Evolutionary conservation across 805 yeast species (phyloP), one percentile per base, ranked within the genome.

Genomic region (Hanseniaspora meyeri): DNA sequence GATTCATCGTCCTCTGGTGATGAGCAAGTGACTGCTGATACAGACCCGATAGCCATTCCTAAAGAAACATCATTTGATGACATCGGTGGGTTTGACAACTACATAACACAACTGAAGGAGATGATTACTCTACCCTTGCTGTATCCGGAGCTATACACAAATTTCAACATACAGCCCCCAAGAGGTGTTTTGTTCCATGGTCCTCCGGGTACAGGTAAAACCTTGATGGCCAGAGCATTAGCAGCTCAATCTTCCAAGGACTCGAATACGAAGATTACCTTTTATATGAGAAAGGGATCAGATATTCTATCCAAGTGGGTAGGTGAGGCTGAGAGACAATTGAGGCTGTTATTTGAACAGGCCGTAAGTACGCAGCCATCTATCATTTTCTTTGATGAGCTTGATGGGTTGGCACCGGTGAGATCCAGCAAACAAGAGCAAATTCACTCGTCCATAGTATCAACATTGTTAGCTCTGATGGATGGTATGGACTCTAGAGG

Each of bases 401-500:
- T 93, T 59, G 98, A 93, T 70, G 98, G 98, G 47, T 74, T 93
- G 62, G 98, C 99, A 0, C 99, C 99, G 0, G 98, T 93, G 2
- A 78, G 99, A 67, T 87, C 96, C 0, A 87, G 97, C 0, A 91
- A 91, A 61, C 99, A 93, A 70, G 99, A 93, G 68, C 99, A 93
- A 70, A 93, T 93, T 59, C 98, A 93, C 69, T 96, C 98, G 3
- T 85, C 95, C 60, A 93, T 93, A 59, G 98, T 93, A 2, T 89
- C 97, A 5, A 93, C 98, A 0, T 72, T 93, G 64, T 77, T 93
- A 60, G 97, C 98, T 0, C 72, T 93, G 53, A 93, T 93, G 98
- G 98, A 93, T 69, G 98, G 98, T 63, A 93, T 93, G 97, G 97
- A 91, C 67, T 89, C 89, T 62, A 80, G 97, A 67, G 98, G 98